Conservation (phyloP, 202 grass and related monocot genomes). For the Musa balbisiana region DNA sequence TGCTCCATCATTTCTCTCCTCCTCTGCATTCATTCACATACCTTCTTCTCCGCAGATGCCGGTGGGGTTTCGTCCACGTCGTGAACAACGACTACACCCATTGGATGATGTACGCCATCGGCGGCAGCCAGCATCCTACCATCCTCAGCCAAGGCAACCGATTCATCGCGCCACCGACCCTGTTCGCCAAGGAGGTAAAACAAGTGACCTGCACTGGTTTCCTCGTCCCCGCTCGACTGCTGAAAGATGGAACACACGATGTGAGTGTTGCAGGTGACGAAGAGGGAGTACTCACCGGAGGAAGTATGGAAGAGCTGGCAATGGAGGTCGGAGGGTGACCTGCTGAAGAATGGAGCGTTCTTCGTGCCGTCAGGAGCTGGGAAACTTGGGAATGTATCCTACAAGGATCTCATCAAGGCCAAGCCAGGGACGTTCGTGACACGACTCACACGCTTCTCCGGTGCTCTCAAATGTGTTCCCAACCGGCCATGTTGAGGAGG, state of each 20-base stretch:
- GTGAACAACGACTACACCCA: background rate
- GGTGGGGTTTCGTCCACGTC: background rate
- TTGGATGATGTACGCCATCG: conserved; percentile 3
- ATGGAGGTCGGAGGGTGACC: background rate
- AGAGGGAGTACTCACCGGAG: background rate
- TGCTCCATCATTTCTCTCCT: background rate
- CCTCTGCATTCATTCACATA: background rate
- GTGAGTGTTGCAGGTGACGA: background rate
- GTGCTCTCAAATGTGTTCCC: background rate
- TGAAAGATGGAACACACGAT: no score
- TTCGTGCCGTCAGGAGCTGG: background rate
- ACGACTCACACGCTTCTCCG: background rate
- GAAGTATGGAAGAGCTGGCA: background rate
- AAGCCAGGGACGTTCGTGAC: background rate
- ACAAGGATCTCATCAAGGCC: background rate
- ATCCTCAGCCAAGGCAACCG: conserved; percentile 5
- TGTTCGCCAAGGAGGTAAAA: conserved; percentile 1
- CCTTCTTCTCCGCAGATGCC: background rate
- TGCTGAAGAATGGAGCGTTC: background rate
- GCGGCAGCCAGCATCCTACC: background rate
- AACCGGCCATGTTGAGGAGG: background rate
- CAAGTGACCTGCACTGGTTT: background rate
- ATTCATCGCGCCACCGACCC: background rate
- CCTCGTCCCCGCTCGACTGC: no score
- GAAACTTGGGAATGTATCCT: background rate